Percentiles rank a stretch among this genome's conserved stretches.
These are phyloP conservation scores for Eucalyptus regnans DNA, from an alignment of 345 rosid species.

Conservation along the genomic window DNA sequence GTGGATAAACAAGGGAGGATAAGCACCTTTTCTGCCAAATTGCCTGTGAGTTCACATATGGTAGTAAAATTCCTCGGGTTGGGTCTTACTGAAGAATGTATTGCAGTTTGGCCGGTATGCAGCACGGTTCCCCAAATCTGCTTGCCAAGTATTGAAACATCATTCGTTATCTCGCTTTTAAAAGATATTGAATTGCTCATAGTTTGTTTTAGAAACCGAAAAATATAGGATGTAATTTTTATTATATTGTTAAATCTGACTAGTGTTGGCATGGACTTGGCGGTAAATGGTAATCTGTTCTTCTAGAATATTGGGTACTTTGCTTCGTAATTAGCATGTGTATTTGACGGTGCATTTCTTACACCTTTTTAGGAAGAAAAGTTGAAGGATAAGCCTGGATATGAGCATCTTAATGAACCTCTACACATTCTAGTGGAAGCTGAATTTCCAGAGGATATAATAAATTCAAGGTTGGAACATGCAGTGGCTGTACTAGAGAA, in stretches of 20 bases:
- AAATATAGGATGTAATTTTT: not conserved
- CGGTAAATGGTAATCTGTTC: not conserved
- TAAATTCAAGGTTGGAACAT: slow-evolving; percentile 57
- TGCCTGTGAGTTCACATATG: not conserved
- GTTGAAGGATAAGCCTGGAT: slow-evolving; percentile 86
- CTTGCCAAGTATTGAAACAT: not conserved
- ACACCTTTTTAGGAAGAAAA: slow-evolving; percentile 55
- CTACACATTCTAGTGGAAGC: slow-evolving; percentile 86
- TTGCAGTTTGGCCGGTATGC: not conserved
- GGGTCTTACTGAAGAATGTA: not conserved
- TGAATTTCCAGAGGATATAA: slow-evolving; percentile 75
- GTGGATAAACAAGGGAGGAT: not conserved
- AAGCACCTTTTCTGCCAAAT: not conserved
- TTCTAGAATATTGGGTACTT: not conserved
- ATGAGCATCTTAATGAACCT: slow-evolving; percentile 88
- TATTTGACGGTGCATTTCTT: not conserved
- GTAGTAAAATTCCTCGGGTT: not conserved
- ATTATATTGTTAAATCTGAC: not conserved
- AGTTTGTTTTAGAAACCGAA: not conserved
- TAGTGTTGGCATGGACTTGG: not conserved
- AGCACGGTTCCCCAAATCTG: not conserved
- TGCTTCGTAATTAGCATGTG: not conserved
- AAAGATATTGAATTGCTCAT: not conserved
- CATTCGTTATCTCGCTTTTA: not conserved
- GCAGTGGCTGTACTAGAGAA: slow-evolving; percentile 64